Base-by-base conservation (phyloP, 768 basidiomycete genomes). In the Boletus sp. region DNA sequence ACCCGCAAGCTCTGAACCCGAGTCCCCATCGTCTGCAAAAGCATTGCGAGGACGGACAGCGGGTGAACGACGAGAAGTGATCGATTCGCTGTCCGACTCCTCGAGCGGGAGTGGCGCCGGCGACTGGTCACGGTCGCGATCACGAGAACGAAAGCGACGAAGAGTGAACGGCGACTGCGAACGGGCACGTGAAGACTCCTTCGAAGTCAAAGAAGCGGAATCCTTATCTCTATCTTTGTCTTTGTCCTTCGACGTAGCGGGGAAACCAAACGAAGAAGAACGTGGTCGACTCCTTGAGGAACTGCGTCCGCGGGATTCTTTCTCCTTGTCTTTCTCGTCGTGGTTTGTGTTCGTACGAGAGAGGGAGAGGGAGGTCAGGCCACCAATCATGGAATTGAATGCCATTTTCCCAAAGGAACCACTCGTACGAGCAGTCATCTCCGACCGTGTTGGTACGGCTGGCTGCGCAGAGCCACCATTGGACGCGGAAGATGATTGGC, bases 161-260 rank as follows among this genome's bases (percentile, higher is more conserved):
- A 91, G 80, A 40, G 75, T 76, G 68, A 97, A 96, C 39, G 94
- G 90, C 2, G 92, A 91, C 61, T 85, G 78, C 43, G 89, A 87
- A 37, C 91, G 84, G 14, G 87, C 79, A 53, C 88, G 87, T 11
- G 77, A 76, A 5, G 71, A 70, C 45, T 79, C 81, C 47, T 78
- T 78, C n/a, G 81, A 79, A 21, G 61, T 58, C 38, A 69, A 57
- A 21, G 80, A 79, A 42, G 71, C 65, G 70, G 35, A 69, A 35
- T 67, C 69, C 35, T 64, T 68, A 27, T 66, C 69, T 32, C 64
- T 68, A 2, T 70, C 73, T 41, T 66, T 70, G 23, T 63, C 61
- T 11, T 72, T 69, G 17, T 71, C 68, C 37, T 73, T 74, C 5
- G 61, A 23, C 10, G 70, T 56, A 14, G 71, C 54, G 1, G 74